Evolutionary conservation across 257 asterid species (phyloP).

Genomic region (Jasminum sambac): DNA sequence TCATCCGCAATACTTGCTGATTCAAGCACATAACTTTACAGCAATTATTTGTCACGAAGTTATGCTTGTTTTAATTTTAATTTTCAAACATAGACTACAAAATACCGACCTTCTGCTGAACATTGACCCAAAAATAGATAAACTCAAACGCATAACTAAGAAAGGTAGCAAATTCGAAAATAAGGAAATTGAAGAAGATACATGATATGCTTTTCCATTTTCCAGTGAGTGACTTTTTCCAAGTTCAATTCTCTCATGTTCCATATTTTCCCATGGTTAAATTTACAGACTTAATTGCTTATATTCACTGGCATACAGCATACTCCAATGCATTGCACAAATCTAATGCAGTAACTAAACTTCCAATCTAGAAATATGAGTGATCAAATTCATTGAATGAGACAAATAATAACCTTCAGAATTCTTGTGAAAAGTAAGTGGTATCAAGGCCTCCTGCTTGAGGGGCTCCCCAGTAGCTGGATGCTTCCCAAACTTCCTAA

Average conservation of each 20-base stretch:
- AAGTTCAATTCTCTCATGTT: not conserved
- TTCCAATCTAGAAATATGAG: constrained; percentile 7
- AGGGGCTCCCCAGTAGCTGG: constrained; percentile 89
- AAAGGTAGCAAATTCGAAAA: not conserved
- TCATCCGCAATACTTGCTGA: not conserved
- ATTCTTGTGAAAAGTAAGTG: constrained; percentile 85
- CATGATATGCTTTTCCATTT: not conserved
- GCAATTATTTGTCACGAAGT: not conserved
- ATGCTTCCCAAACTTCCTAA: constrained; percentile 85
- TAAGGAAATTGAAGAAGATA: not conserved
- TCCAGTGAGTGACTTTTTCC: not conserved
- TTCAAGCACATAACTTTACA: not conserved
- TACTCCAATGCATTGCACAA: constrained; percentile 3
- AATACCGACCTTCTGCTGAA: not conserved
- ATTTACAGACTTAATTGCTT: constrained; percentile 1
- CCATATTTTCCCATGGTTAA: not conserved
- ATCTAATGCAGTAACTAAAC: constrained; percentile 1
- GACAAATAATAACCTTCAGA: constrained; percentile 58
- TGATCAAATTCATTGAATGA: not conserved
- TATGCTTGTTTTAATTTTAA: not conserved
- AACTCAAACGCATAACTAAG: not conserved
- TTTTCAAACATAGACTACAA: not conserved
- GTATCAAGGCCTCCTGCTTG: constrained; percentile 72
- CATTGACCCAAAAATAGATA: not conserved
- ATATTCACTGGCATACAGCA: not conserved